phyloP scores from a whole-genome alignment of 2,329 filamentous ascomycete species.

The Fusarium sulawesiense region DNA sequence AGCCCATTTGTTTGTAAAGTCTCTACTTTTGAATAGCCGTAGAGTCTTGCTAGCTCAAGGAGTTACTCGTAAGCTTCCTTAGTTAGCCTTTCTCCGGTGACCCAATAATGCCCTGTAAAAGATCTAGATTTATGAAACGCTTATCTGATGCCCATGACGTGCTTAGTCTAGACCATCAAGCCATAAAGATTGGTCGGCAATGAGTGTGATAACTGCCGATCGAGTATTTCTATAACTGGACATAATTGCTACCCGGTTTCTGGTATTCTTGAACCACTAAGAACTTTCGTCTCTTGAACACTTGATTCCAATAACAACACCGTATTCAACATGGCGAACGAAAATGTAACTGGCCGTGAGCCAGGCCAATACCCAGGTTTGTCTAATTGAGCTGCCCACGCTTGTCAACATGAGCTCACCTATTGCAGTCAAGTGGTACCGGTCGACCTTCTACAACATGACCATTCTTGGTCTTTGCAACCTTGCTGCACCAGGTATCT shows the following conservation, averaged over 20 bases:
- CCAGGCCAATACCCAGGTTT: background rate
- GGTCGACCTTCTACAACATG: slow-evolving; percentile 78
- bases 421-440: slow-evolving; percentile 73
- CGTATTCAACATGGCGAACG: background rate
- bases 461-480: slow-evolving; percentile 78
- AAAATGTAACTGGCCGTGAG: background rate
- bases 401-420: background rate
- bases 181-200: background rate
- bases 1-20: fast-evolving
- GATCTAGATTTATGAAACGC: fast-evolving
- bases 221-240: background rate
- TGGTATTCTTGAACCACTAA: background rate
- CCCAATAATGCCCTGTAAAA: too few species aligned
- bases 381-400: background rate
- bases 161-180: background rate
- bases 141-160: background rate
- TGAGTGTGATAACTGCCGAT: background rate
- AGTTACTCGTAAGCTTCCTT: too few species aligned
- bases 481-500: slow-evolving; percentile 76
- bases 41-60: too few species aligned
- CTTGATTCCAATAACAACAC: background rate
- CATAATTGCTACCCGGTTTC: background rate
- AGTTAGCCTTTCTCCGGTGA: too few species aligned
- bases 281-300: background rate
- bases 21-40: too few species aligned